phyloP scores from a whole-genome alignment of 139 green algal species.

The Micromonas pusilla region DNA sequence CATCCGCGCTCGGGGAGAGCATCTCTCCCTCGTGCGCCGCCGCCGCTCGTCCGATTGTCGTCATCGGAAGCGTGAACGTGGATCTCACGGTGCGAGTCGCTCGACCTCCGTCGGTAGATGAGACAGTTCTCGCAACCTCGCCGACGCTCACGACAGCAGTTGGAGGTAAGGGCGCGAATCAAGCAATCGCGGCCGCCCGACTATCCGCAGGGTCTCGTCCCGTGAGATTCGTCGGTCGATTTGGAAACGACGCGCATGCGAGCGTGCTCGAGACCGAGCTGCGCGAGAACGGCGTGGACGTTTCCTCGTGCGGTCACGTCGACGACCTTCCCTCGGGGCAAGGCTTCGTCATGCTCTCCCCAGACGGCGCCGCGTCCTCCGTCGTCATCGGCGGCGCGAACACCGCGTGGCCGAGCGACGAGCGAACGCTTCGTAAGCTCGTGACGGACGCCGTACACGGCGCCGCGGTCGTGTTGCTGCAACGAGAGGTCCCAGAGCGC shows the following conservation, averaged over 20 bases:
- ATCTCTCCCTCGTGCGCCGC: neutral
- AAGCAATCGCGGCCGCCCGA: conserved; percentile 50
- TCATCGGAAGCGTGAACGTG: conserved; percentile 38
- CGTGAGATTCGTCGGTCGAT: conserved; percentile 40
- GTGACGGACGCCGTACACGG: neutral
- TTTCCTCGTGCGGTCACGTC: conserved; percentile 28
- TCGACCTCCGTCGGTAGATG: conserved; percentile 17
- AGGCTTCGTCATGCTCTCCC: conserved; percentile 63
- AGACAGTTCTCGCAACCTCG: conserved; percentile 19
- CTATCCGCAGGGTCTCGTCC: conserved; percentile 10
- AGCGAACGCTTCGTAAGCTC: neutral
- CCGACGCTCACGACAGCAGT: neutral
- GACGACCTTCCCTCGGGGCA: conserved; percentile 6
- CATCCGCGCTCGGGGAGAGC: too few relatives aligned
- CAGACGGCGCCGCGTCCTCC: conserved; percentile 48
- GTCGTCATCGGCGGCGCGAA: conserved; percentile 64
- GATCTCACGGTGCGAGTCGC: conserved; percentile 34
- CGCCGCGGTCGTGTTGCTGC: conserved; percentile 54
- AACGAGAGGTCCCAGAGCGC: conserved; percentile 62
- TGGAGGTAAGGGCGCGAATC: conserved; percentile 56
- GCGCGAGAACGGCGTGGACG: conserved; percentile 34
- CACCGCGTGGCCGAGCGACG: conserved; percentile 29
- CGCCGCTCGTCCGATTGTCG: conserved; percentile 27
- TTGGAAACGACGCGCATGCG: conserved; percentile 51
- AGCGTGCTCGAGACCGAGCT: conserved; percentile 41